Conservation (phyloP, 306 rosid species). For the Quercus wislizeni region DNA sequence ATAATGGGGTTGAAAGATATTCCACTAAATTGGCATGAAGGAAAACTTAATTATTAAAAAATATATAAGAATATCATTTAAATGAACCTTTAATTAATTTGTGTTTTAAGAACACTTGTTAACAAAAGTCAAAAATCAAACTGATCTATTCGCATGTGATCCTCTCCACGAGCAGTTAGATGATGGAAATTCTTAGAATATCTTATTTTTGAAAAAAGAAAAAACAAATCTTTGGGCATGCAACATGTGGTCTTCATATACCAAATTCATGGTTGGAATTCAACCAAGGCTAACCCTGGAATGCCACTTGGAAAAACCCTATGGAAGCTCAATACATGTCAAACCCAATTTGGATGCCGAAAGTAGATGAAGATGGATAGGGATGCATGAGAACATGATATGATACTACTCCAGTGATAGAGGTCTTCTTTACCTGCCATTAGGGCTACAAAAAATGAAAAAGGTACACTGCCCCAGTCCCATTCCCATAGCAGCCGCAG, state of each 20-base stretch:
- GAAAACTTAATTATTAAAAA: too few species aligned
- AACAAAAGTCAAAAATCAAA: too few species aligned
- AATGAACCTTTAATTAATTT: too few species aligned
- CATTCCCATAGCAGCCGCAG: constrained; percentile 17
- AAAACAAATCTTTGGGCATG: neutral
- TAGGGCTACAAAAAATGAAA: constrained; percentile 9
- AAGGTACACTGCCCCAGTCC: neutral
- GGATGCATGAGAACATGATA: constrained; percentile 15
- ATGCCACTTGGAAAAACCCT: constrained; percentile 23
- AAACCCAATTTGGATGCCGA: constrained; percentile 30
- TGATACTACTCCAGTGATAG: constrained; percentile 9
- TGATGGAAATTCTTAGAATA: too few species aligned
- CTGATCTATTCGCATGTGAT: too few species aligned
- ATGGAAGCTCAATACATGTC: neutral
- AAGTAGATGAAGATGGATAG: constrained; percentile 24
- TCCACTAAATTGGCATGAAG: too few species aligned
- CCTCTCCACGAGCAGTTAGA: too few species aligned
- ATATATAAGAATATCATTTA: too few species aligned
- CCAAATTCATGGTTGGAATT: neutral
- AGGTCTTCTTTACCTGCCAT: constrained; percentile 9
- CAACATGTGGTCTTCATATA: neutral
- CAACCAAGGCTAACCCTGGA: constrained; percentile 14
- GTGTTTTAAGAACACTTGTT: too few species aligned
- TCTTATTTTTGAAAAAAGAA: too few species aligned
- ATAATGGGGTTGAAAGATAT: too few species aligned